Base-by-base conservation (phyloP, 2,329 filamentous ascomycete species). In the Beauveria caledonica region DNA sequence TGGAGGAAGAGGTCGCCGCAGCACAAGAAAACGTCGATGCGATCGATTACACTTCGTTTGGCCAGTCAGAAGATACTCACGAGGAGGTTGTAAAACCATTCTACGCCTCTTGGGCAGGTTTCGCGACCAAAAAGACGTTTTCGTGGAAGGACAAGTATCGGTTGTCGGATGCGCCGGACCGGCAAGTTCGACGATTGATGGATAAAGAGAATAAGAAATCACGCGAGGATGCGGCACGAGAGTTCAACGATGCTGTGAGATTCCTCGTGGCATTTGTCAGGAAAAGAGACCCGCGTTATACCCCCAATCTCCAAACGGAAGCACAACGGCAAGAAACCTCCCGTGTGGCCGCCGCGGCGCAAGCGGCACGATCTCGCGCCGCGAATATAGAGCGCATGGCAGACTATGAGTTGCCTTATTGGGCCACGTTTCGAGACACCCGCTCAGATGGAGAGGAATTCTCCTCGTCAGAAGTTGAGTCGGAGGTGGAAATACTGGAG, bases 151-250 rank as follows among this genome's bases (percentile, higher is more conserved):
- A 99, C 70, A 82, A 85, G 63, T 94, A 95, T 74, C 83, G 88
- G 54, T 80, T 92, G 21, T 87, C 88, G 0, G 92, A 97, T 67
- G 93, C 92, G 1, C 91, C 92, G 1, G 93, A 99, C 73, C 86
- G 94, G 55, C 84, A 88, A 42, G 80, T 90, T 17, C 86, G 93
- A 56, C 84, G 94, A 36, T 69, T 90, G 44, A 96, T 97, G 86
- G 94, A 97, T 70, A 97, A 96, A 73, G 93, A 97, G 71, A 99
- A 99, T 72, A 89, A 86, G 66, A 89, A 88, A 64, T 74, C 88
- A 25, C 84, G 94, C 57, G 92, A 97, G 21, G 89, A 93, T 58
- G 91, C 86, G 3, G 84, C 89, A 11, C 84, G 88, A 60, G 90
- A 96, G 65, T 97, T 96, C 76, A 97, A 97, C 73, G 92, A 96